phyloP scores from a whole-genome alignment of 2,329 filamentous ascomycete genomes.

The Grosmannia huntii region DNA sequence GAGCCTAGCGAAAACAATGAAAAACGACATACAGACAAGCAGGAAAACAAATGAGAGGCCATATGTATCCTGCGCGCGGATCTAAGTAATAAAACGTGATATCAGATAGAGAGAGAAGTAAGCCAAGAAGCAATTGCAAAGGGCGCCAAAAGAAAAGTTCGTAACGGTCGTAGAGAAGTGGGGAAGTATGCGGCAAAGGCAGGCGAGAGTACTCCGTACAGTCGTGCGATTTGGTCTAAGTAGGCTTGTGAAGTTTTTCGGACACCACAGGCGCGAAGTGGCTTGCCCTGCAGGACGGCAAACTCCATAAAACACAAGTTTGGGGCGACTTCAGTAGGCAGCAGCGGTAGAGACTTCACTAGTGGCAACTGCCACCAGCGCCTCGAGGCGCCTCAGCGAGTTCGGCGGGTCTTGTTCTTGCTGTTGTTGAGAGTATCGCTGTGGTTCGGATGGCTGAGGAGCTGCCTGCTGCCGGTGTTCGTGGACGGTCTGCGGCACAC shows the following conservation, averaged over 20 bases:
- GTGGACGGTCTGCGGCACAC: conserved; percentile 10
- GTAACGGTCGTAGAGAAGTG: conserved; percentile 6
- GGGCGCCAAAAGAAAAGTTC: not conserved
- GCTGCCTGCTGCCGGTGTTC: conserved; percentile 1
- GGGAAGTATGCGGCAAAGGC: not conserved
- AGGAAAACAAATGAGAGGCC: not conserved
- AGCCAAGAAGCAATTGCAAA: not conserved
- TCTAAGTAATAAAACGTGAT: not conserved
- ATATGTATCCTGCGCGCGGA: not conserved
- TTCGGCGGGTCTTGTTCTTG: not conserved
- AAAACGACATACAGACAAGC: not conserved
- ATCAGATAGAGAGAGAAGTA: not conserved
- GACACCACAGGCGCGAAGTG: not conserved
- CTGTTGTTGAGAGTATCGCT: conserved; percentile 1
- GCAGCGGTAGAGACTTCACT: conserved; percentile 7
- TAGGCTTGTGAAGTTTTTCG: not conserved
- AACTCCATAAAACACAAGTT: not conserved
- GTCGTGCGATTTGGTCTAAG: not conserved
- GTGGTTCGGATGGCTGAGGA: not conserved
- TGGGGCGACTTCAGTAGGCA: conserved; percentile 10
- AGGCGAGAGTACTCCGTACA: not conserved
- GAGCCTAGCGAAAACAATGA: not conserved
- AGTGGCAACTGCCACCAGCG: conserved; percentile 13
- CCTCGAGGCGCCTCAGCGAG: conserved; percentile 10
- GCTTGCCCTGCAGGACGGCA: no score